These are phyloP conservation scores for Globisporangium emineosum DNA, from an alignment of 352 stramenopile species.

Conservation along the genomic window DNA sequence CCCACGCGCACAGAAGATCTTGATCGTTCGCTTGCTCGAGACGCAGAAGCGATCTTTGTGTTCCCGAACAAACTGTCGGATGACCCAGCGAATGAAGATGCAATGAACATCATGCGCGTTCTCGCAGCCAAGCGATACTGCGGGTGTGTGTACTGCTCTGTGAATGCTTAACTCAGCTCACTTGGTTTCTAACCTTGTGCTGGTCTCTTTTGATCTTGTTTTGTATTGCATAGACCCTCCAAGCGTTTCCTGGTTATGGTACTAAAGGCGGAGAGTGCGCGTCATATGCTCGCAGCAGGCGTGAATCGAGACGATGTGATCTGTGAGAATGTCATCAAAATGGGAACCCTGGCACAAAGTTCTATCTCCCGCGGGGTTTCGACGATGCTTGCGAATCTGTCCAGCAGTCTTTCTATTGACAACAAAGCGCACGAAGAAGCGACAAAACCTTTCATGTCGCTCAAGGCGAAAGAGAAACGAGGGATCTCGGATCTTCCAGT, in stretches of 20 bases:
- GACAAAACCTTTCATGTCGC: conserved; percentile 13
- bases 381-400: conserved; percentile 84
- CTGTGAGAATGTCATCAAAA: conserved; percentile 88
- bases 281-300: conserved; percentile 76
- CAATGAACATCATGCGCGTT: conserved; percentile 84
- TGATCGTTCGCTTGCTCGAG: conserved; percentile 48
- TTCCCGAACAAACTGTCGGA: conserved; percentile 82
- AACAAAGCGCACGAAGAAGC: conserved; percentile 19
- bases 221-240: conserved; percentile 25
- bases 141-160: conserved; percentile 32
- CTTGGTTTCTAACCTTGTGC: not conserved
- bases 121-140: conserved; percentile 68
- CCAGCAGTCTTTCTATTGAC: conserved; percentile 71
- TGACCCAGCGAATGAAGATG: conserved; percentile 70
- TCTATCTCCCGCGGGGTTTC: conserved; percentile 69
- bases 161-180: not conserved
- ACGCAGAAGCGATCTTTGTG: conserved; percentile 74
- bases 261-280: conserved; percentile 64
- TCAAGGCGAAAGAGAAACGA: conserved; percentile 33
- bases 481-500: conserved; percentile 18
- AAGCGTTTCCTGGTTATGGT: conserved; percentile 79
- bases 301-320: conserved; percentile 80
- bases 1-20: conserved; percentile 71
- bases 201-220: not conserved
- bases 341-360: conserved; percentile 82